Evolutionary conservation across 2,329 filamentous ascomycete genomes (phyloP), one percentile per base, ranked within the genome.

Genomic region (Ceratocystiopsis minuta): DNA sequence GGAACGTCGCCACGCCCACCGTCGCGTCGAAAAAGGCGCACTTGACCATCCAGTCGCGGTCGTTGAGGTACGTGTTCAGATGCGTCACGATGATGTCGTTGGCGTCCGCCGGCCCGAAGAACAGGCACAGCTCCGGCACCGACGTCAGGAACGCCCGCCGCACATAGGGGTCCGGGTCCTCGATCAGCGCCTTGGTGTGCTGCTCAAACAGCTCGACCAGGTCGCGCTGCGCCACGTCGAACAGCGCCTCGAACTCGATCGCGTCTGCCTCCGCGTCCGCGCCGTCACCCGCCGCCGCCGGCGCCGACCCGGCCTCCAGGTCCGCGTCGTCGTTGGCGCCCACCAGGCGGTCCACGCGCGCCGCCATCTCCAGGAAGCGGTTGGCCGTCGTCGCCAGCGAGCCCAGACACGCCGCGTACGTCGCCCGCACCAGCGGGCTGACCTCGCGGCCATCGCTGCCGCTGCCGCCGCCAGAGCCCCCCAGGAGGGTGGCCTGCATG

Each of bases 31-130:
- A 95, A 55, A 96, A 96, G 3, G 88, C 86, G 52, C 86, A 95
- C 57, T 94, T 95, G 31, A 98, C 64, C 57, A 85, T 85, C 90
- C 90, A 98, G 56, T 98, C 87, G 36, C 80, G 76, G 52, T 96
- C 90, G 50, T 98, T 98, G 10, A 98, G 63, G 53, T 98, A 98
- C 0, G 90, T 98, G 54, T 96, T 96, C 24, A 98, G 66, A 60
- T 98, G 90, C 31, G 86, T 93, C 17, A 98, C 65, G 15, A 98
- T 78, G n/a, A 98, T 84, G 54, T 98, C 90, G 56, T 92, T 95
- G 1, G 88, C 81, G 53, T 86, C 80, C n/a, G 78, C 72, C 46
- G 82, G 87, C 3, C 85, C 86, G 50, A 98, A 96, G 59, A 98
- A 96, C 50, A 95, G 76, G 55, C 90, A 98, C 1, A 98, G 67